Evolutionary conservation across 2,329 filamentous ascomycete genomes (phyloP).

Genomic region (Pleurostoma richardsiae): DNA sequence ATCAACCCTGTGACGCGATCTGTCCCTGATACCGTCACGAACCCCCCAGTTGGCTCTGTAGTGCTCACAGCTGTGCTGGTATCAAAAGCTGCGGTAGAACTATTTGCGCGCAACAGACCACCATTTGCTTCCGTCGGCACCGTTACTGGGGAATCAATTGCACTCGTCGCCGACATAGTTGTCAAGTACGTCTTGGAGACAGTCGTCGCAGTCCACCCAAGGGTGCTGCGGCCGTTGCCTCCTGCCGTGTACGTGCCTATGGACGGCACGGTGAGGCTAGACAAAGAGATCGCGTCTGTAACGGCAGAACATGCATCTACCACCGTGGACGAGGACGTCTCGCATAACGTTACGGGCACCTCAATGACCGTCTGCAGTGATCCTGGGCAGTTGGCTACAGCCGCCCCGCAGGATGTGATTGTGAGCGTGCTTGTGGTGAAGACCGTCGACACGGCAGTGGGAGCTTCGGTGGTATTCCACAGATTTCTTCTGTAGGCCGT

Average conservation of each 20-base stretch:
- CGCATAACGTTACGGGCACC: conserved; percentile 2
- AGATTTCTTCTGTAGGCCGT: background rate
- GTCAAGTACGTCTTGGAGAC: no score
- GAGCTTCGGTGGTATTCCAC: background rate
- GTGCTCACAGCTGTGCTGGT: no score
- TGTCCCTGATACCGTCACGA: no score
- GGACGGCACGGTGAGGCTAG: background rate
- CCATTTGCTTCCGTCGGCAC: no score
- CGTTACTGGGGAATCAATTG: no score
- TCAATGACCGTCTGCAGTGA: background rate
- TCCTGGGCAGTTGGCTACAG: conserved; percentile 5
- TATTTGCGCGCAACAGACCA: no score
- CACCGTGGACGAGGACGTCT: background rate
- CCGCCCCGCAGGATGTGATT: background rate
- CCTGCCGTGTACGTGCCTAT: background rate
- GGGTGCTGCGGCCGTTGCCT: no score
- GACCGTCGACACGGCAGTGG: background rate
- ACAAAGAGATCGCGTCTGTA: background rate
- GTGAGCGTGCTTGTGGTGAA: background rate
- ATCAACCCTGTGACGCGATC: no score
- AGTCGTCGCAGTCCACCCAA: no score
- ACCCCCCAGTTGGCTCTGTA: no score
- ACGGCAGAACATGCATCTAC: background rate
- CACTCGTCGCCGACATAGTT: no score
- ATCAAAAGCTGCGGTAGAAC: no score